Conservation (phyloP, 2,329 filamentous ascomycete genomes). For the Cladosporium cucumerinum region DNA sequence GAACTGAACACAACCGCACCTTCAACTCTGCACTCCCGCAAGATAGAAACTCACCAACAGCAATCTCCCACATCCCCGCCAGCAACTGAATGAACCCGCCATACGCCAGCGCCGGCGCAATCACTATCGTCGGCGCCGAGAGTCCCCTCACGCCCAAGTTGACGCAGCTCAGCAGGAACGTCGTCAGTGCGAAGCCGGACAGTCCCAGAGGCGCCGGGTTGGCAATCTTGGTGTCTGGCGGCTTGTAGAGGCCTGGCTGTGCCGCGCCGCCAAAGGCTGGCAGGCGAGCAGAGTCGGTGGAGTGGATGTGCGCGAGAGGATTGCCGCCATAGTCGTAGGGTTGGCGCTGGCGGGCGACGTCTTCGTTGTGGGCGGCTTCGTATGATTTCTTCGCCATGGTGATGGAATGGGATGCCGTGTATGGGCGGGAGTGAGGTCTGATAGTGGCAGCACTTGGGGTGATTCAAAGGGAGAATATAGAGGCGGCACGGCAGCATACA, state of each 20-base stretch:
- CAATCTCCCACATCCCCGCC: constrained; percentile 90
- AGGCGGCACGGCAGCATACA: not conserved
- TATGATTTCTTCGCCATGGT: not conserved
- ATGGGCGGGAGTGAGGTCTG: not conserved
- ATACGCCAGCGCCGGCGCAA: constrained; percentile 69
- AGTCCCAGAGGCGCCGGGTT: constrained; percentile 78
- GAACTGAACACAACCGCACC: not conserved
- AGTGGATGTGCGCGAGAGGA: constrained; percentile 49
- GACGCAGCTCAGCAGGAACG: constrained; percentile 72
- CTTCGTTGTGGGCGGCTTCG: not conserved
- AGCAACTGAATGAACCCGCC: constrained; percentile 75
- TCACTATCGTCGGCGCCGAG: constrained; percentile 60
- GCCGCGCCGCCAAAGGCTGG: constrained; percentile 52
- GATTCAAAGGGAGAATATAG: not conserved
- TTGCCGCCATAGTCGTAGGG: constrained; percentile 49
- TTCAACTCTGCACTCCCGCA: not conserved
- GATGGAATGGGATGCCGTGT: not conserved
- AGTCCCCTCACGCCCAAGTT: constrained; percentile 66
- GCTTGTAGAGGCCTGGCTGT: constrained; percentile 46
- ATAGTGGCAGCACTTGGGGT: not conserved
- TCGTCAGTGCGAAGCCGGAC: constrained; percentile 75
- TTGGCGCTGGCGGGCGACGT: constrained; percentile 30
- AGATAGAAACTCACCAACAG: constrained; percentile 49
- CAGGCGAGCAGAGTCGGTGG: constrained; percentile 47
- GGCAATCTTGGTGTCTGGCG: constrained; percentile 53